phyloP scores from a whole-genome alignment of 306 rosid genomes.

The Fagus crenata region DNA sequence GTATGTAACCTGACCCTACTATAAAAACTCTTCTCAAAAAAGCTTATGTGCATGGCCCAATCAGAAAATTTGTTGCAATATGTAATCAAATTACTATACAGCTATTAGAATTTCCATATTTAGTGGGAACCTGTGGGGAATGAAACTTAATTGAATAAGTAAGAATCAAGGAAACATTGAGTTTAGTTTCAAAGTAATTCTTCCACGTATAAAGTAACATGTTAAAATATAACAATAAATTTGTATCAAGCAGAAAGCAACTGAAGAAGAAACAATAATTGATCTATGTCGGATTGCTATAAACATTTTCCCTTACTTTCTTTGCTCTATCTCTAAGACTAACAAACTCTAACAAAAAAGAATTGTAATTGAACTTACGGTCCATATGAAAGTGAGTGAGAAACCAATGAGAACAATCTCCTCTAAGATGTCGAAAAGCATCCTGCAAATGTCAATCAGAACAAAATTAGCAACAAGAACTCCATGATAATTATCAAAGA shows the following conservation, averaged over 20 bases:
- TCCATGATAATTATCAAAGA: neutral
- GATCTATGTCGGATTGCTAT: neutral
- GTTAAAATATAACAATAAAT: neutral
- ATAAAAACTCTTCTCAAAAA: neutral
- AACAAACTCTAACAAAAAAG: constrained; percentile 19
- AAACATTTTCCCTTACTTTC: neutral
- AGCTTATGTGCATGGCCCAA: neutral
- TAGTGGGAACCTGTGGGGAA: neutral
- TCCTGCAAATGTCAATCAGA: constrained; percentile 56
- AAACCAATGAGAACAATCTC: constrained; percentile 94
- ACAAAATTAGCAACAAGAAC: constrained; percentile 24
- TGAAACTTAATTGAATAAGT: neutral
- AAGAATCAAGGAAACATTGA: neutral
- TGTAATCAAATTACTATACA: neutral
- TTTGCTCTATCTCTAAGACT: neutral
- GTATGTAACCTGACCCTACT: neutral
- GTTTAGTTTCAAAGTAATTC: neutral
- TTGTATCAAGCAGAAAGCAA: neutral
- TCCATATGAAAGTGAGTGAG: constrained; percentile 96
- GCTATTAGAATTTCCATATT: neutral
- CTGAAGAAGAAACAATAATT: neutral
- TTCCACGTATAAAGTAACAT: neutral
- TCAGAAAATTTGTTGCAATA: neutral
- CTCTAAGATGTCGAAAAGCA: constrained; percentile 87
- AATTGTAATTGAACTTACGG: constrained; percentile 58